Base-by-base conservation (phyloP, 1,284 basidiomycete genomes). In the Ganoderma meredithae region DNA sequence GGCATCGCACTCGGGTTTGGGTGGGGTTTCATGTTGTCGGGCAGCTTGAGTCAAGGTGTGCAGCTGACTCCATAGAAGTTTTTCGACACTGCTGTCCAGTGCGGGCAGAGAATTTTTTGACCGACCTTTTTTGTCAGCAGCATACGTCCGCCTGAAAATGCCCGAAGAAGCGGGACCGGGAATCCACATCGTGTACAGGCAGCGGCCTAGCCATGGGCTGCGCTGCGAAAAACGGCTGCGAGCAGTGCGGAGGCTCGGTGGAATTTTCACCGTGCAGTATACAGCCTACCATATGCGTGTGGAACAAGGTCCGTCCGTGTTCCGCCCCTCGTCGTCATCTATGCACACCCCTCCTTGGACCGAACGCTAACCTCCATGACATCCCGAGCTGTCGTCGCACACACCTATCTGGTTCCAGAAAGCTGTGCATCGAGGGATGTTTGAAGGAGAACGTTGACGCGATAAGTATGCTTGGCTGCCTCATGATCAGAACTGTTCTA, bases 381-480 rank as follows among this genome's bases (percentile, higher is more conserved):
- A 52, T 27, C n/a, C 31, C 19, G 27, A 33, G 27, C 43, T 22
- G 25, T 39, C n/a, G 27, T 19, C 15, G 36, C 39, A 60, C 60
- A 40, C 63, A 62, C 22, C 36, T 19, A 27, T 22, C 53, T 31
- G 4, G 52, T 56, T 36, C 64, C 67, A 62, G 68, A 53, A 66
- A 36, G 68, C 68, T 69, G 68, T 69, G 64, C 56, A 56, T n/a
- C 61, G 56, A 61, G 13, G 61, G 53, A 36, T 27, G 27, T 58
- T 56, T 36, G 25, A 59, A 31, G 59, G 40, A 39, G 36, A 39
- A 39, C 36, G 36, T 39, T 47, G 41, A 40, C 41, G 56, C 33
- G 31, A 44, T n/a, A 31, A 3, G 31, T 31, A 40, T 58, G 36
- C 33, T 55, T 55, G 27, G 52, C 31, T 17, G 31, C 13, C 52